Evolutionary conservation across 176 grass and related monocot species (phyloP).

Genomic region (Saccharum officinarum): DNA sequence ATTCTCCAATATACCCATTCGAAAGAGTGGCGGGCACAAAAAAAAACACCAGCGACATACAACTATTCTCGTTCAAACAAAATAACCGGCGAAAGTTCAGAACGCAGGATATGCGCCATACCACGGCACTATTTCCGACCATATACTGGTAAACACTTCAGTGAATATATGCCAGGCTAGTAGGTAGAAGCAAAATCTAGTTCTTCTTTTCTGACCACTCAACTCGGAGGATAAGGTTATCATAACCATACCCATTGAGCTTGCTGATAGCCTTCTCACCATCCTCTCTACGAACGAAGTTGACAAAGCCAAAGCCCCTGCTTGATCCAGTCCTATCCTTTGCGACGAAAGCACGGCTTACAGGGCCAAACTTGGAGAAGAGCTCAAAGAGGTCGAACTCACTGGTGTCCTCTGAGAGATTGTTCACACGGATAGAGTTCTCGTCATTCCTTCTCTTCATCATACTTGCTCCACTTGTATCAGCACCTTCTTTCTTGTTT

Average conservation of each 20-base stretch:
- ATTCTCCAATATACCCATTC: background rate
- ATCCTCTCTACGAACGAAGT: constrained; percentile 49
- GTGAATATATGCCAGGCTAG: background rate
- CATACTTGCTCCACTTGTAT: constrained; percentile 31
- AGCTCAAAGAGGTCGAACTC: constrained; percentile 51
- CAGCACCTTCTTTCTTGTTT: constrained; percentile 25
- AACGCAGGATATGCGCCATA: background rate
- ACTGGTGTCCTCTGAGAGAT: constrained; percentile 59
- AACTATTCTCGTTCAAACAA: background rate
- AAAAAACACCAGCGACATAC: background rate
- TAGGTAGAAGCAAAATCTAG: constrained; percentile 2
- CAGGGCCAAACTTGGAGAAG: constrained; percentile 47
- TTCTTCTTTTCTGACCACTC: constrained; percentile 56
- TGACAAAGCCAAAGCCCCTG: constrained; percentile 57
- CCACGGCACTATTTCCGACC: background rate
- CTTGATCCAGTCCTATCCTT: constrained; percentile 52
- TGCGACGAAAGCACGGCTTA: constrained; percentile 50
- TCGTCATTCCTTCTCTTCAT: constrained; percentile 60
- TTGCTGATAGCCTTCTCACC: constrained; percentile 61
- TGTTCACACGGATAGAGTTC: constrained; percentile 57
- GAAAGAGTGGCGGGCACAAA: background rate
- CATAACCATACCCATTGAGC: constrained; percentile 67
- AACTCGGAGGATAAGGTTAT: constrained; percentile 58
- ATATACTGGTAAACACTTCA: background rate
- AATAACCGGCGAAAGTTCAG: background rate